Evolutionary conservation across 805 yeast genomes (phyloP), one percentile per base, ranked within the genome.

Genomic region (Danielia reshetovae): DNA sequence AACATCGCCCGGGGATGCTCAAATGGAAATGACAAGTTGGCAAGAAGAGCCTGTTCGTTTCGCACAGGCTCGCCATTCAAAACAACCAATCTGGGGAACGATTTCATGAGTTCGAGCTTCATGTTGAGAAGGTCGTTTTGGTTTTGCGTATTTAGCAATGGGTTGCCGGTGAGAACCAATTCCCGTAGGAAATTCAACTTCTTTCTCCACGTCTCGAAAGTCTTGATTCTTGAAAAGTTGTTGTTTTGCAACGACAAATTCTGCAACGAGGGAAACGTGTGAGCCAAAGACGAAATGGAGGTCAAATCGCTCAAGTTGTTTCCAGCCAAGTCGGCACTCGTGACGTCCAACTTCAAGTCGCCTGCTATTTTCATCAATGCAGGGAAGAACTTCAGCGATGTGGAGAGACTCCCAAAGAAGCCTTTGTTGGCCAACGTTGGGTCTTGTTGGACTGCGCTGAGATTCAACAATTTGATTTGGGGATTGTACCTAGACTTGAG

Each of bases 331-430:
- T 81, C 84, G 6, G 89, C 75, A 38, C 87, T 80, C 19, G 79
- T 81, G 4, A 88, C 81, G 18, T 75, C 77, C n/a, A 67, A 42
- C 36, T 66, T 65, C 34, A 60, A 43, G 34, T 75, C 75, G 3
- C 66, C 60, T 1, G 95, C 95, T 7, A 90, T 60, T 54, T 82
- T 85, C 83, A 90, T 77, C 45, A 93, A 62, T 1, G 97, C 97
- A 8, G 87, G 83, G 57, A 90, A 87, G 73, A 88, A 81, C 58
- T 90, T 93, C 10, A 89, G 72, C 22, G 81, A 72, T 1, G 85
- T 77, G 8, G 77, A 59, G 11, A 74, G 63, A 4, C 79, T 62
- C 11, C 75, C 72, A 42, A 88, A 79, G 34, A 86, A 65, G 0
- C 95, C 95, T 40, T 71, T 72, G 13, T 70, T 61, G 9, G 58